Evolutionary conservation across 441 rosid species (phyloP), one percentile per base, ranked within the genome.

Genomic region (Arabidopsis hybrid): DNA sequence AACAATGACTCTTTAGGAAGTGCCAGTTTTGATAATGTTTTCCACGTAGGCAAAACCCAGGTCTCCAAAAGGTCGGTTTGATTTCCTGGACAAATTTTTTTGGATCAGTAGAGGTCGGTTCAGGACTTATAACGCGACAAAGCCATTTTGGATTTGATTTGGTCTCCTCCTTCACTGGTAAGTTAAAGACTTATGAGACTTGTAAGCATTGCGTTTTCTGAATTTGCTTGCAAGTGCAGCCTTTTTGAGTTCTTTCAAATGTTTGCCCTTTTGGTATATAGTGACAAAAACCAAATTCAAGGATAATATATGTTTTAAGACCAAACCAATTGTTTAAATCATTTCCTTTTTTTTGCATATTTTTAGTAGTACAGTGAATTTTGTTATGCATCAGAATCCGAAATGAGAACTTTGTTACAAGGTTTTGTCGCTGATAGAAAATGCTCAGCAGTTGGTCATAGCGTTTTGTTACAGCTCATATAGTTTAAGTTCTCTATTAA

Each of bases 1-100:
- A 83, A 76, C 78, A 78, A 80, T 82, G 80, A 90, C 81, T 67
- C 83, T 77, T 26, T 65, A 46, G 31, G 63, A 83, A 76, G 68
- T 46, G 82, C 69, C 63, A 73, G 67, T 80, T 82, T 85, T 77
- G 80, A 72, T 67, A 35, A 11, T 35, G 53, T 58, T 66, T 50
- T 75, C 49, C 57, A 43, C 58, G 6, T 52, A 52, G 74, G 45
- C 65, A 47, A 32, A 61, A 42, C 26, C 32, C 32, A 26, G 59
- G 26, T 65, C 58, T 26, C 71, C 58, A n/a, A 43, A 36, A 34
- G 5, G 59, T 51, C 31, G 13, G 68, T 10, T 66, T 49, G 67
- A 38, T 57, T 14, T 65, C 46, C 43, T 71, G 60, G 56, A 26
- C 60, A 38, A 3, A 0, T 7, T 36, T 47, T 16, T 69, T 62